These are phyloP conservation scores for Flaveria robusta DNA, from an alignment of 129 eudicot species.

Conservation along the genomic window DNA sequence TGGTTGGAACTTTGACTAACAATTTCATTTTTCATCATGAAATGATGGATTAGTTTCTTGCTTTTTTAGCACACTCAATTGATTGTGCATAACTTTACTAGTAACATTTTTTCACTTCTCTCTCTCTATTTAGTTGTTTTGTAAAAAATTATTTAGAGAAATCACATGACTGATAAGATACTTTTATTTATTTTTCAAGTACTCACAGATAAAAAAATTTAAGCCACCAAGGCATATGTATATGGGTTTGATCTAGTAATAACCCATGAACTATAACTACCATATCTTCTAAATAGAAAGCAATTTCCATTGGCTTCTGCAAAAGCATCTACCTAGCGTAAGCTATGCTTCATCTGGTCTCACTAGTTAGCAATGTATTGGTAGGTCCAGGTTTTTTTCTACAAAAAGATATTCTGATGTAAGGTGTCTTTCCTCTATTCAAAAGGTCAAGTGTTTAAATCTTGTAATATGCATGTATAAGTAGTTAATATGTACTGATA, in stretches of 20 bases:
- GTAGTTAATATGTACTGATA: conserved; percentile 29
- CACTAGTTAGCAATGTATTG: too few relatives aligned
- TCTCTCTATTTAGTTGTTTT: conserved; percentile 17
- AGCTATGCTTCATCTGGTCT: too few relatives aligned
- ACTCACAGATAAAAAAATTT: background rate
- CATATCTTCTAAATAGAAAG: background rate
- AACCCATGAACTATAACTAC: background rate
- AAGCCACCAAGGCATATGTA: too few relatives aligned
- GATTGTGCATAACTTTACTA: conserved; percentile 26
- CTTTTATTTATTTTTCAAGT: too few relatives aligned
- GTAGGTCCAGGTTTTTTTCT: too few relatives aligned
- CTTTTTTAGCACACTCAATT: conserved; percentile 41
- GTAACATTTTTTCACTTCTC: conserved; percentile 14
- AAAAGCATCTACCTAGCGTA: background rate
- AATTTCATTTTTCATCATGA: conserved; percentile 29
- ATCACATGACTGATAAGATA: background rate
- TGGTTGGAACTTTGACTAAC: conserved; percentile 34
- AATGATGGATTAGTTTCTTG: conserved; percentile 38
- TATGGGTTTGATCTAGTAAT: background rate
- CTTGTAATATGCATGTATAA: too few relatives aligned
- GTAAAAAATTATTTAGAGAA: background rate
- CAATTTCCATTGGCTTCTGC: background rate
- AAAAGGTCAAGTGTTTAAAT: too few relatives aligned
- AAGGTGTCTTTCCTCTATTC: background rate
- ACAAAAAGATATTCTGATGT: too few relatives aligned